Percentiles rank a stretch among this genome's conserved stretches.
Evolutionary conservation across 176 grass and related monocot genomes (phyloP).

Genomic region (Areca catechu): DNA sequence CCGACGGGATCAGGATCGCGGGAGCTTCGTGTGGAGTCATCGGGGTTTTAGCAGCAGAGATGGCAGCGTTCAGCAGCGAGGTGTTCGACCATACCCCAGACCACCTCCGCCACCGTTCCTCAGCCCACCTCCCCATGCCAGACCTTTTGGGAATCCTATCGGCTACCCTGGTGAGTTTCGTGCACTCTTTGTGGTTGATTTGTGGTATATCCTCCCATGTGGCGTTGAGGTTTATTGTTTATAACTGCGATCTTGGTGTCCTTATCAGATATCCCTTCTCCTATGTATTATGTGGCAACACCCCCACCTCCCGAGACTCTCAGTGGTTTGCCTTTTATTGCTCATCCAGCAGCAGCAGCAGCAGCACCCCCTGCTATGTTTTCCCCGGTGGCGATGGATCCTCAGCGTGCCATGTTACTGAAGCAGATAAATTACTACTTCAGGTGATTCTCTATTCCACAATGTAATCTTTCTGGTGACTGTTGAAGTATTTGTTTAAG

Average conservation of each 20-base stretch:
- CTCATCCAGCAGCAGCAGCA: conserved; percentile 51
- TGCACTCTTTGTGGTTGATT: background rate
- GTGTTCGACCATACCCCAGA: conserved; percentile 12
- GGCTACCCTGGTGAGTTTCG: conserved; percentile 37
- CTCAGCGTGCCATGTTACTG: conserved; percentile 35
- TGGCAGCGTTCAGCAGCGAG: background rate
- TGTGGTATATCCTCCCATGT: background rate
- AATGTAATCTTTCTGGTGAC: conserved; percentile 1
- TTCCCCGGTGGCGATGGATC: conserved; percentile 7
- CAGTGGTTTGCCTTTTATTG: conserved; percentile 39
- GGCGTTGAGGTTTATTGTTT: background rate
- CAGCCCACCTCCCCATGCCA: conserved; percentile 21
- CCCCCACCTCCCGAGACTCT: conserved; percentile 51
- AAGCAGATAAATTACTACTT: conserved; percentile 97
- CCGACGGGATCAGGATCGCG: conserved; percentile 22
- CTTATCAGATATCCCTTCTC: conserved; percentile 50
- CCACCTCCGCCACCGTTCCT: conserved; percentile 36
- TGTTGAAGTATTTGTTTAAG: too few relatives aligned
- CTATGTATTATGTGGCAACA: conserved; percentile 63
- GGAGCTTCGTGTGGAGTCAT: conserved; percentile 38
- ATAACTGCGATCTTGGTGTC: background rate
- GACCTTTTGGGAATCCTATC: conserved; percentile 28
- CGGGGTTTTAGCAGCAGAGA: conserved; percentile 24
- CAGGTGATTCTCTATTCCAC: conserved; percentile 33
- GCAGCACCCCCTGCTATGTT: conserved; percentile 45